These are phyloP conservation scores for Zoysia japonica DNA, from an alignment of 176 grass and related monocot genomes.

Conservation along the genomic window DNA sequence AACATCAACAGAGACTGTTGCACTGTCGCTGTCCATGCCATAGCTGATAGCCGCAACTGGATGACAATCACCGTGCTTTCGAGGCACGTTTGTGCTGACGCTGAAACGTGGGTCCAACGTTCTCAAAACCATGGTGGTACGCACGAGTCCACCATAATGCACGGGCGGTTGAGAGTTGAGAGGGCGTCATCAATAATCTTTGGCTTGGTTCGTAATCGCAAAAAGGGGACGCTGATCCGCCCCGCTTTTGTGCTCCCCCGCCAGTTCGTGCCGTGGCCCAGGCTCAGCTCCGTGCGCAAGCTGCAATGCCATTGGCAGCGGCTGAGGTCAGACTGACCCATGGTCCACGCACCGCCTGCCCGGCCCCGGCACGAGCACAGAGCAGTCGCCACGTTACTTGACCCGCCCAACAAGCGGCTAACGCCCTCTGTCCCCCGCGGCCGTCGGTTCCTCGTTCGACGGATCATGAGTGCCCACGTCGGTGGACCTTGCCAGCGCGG, in stretches of 20 bases:
- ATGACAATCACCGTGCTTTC: background rate
- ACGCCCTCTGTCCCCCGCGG: fast-evolving
- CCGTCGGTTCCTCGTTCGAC: slow-evolving; percentile 16
- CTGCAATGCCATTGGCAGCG: background rate
- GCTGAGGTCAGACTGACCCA: background rate
- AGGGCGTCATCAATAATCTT: background rate
- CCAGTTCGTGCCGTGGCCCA: background rate
- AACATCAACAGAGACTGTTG: background rate
- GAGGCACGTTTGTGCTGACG: too few relatives aligned
- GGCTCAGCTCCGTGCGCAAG: background rate
- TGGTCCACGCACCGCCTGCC: background rate
- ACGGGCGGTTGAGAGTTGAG: slow-evolving; percentile 4
- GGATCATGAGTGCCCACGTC: fast-evolving
- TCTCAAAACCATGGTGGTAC: too few relatives aligned
- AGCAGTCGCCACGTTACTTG: slow-evolving; percentile 23
- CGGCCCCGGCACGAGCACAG: background rate
- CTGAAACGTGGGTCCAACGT: too few relatives aligned
- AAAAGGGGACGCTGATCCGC: background rate
- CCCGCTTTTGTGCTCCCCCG: background rate
- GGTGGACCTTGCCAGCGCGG: background rate
- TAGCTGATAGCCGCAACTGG: background rate
- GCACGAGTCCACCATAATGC: background rate
- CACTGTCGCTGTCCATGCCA: background rate
- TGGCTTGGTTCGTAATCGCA: background rate
- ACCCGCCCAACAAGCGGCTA: slow-evolving; percentile 17